A percentile compares a stretch with the other conserved stretches of the same genome.
phyloP scores from a whole-genome alignment of 75 land plant species.

The Sequoia sempervirens region DNA sequence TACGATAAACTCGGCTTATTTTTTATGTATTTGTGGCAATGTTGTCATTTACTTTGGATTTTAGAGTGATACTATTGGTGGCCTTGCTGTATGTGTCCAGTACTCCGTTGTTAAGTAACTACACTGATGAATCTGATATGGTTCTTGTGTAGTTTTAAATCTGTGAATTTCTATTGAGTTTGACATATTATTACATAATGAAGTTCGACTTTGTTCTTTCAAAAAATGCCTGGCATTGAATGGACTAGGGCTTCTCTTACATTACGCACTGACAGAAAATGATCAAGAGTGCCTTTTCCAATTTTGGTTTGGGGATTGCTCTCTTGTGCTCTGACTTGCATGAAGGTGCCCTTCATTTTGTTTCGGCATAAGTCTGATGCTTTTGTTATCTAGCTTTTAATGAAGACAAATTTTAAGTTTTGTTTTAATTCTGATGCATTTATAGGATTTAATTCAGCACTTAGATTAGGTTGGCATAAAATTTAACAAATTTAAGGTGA shows the following conservation, averaged over 20 bases:
- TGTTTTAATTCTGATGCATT: not conserved
- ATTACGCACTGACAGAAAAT: not conserved
- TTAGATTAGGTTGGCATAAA: no score
- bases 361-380: not conserved
- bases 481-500: no score
- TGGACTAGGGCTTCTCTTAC: not conserved
- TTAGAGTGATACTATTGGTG: not conserved
- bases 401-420: not conserved
- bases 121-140: not conserved
- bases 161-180: not conserved
- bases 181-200: no score
- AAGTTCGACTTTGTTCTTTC: no score
- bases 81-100: not conserved
- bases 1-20: not conserved
- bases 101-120: not conserved
- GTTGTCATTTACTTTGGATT: not conserved
- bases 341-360: not conserved
- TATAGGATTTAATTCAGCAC: not conserved
- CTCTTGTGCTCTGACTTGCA: not conserved
- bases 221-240: not conserved
- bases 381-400: not conserved
- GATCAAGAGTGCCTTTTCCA: not conserved
- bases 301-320: not conserved
- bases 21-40: not conserved
- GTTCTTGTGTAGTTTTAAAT: not conserved